Percentiles rank a stretch among this genome's conserved stretches.
Conservation (phyloP, 108 stramenopile genomes). For the Aurantiochytrium sp. region DNA sequence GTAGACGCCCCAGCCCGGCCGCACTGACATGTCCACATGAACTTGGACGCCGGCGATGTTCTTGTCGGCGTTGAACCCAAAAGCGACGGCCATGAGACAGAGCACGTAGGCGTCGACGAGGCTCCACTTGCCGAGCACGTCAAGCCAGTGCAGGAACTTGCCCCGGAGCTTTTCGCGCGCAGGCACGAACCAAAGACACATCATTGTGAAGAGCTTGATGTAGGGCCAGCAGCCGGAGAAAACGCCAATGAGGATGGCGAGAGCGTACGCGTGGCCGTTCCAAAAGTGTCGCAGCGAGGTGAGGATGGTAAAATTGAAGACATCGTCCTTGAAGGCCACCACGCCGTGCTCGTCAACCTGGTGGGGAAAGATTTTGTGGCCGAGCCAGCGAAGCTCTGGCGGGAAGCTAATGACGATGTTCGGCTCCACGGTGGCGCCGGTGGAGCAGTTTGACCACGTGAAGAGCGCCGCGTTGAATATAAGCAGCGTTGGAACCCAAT, state of each 20-base stretch:
- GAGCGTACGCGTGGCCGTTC: slow-evolving; percentile 71
- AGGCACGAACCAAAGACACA: slow-evolving; percentile 64
- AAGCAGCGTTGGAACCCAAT: neutral
- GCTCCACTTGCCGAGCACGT: slow-evolving; percentile 78
- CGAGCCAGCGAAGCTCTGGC: neutral
- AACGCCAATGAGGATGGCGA: slow-evolving; percentile 71
- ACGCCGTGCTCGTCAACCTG: neutral
- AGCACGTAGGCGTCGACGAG: slow-evolving; percentile 83
- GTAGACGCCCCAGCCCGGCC: slow-evolving; percentile 67
- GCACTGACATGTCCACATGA: slow-evolving; percentile 32
- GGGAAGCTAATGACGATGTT: neutral
- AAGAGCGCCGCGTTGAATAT: slow-evolving; percentile 1
- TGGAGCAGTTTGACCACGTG: slow-evolving; percentile 27
- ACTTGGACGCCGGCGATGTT: slow-evolving; percentile 40
- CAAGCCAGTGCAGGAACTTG: slow-evolving; percentile 65
- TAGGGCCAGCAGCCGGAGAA: slow-evolving; percentile 91
- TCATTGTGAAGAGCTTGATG: slow-evolving; percentile 71
- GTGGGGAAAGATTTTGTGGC: neutral
- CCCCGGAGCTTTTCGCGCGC: slow-evolving; percentile 54
- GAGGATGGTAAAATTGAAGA: slow-evolving; percentile 44
- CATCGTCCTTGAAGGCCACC: slow-evolving; percentile 7
- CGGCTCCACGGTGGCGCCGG: slow-evolving; percentile 9
- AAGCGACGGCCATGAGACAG: slow-evolving; percentile 84
- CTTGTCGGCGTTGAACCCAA: slow-evolving; percentile 67
- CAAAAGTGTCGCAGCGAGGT: slow-evolving; percentile 73